Base-by-base conservation (phyloP, 2,329 filamentous ascomycete genomes). In the Grosmannia serpens region DNA sequence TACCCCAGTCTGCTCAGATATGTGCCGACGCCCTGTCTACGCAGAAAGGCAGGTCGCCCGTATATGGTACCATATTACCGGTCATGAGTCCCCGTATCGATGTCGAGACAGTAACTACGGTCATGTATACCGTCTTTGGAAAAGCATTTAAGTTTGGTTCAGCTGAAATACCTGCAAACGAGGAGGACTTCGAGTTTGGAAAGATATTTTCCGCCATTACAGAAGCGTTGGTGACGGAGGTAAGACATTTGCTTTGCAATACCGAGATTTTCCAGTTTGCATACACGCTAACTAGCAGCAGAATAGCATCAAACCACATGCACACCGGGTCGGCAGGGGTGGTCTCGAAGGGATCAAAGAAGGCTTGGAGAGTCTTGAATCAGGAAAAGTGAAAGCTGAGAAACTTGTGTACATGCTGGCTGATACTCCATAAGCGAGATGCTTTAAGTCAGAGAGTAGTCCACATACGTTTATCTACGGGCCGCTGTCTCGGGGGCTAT, bases 391-490 rank as follows among this genome's bases (percentile, higher is more conserved):
- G n/a, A 71, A 68, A 58, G 72, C 67, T 4, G 65, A 63, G 58
- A 75, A 75, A 65, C 60, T 75, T 64, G 71, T 74, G 8, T 73
- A 71, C 61, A 33, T 55, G 24, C 17, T 55, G 1, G 38, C 22
- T 10, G 22, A 54, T 71, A 27, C 68, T 68, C 29, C 69, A 55
- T 17, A 70, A 66, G 11, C 10, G 5, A 27, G 4, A 46, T 20
- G 17, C 9, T 22, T 22, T 24, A 11, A 6, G 8, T 24, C 11
- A 24, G 4, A 46, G 22, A 24, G 17, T 8, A 5, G 6, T 20
- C 20, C 35, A 38, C 13, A 7, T 35, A 35, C 15, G 33, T 9
- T 35, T 35, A 2, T 35, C 33, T 35, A 35, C 33, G 33, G 33
- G 33, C 6, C 33, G 33, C 33, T 7, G 33, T 35, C 33, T 35